phyloP scores from a whole-genome alignment of 2,329 filamentous ascomycete genomes.

The Stromatinia cepivora region DNA sequence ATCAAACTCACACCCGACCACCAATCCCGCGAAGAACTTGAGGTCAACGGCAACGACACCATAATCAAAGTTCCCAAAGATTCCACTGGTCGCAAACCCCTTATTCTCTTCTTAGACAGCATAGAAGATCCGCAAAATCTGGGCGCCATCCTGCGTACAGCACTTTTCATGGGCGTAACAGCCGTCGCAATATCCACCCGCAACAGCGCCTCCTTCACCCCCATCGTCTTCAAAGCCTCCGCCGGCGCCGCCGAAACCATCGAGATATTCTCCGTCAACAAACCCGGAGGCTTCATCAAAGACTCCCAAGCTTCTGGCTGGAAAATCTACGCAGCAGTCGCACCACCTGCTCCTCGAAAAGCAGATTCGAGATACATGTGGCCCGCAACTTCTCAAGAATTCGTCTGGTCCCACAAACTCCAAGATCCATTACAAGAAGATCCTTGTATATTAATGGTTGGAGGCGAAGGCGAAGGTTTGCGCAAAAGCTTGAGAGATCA shows the following conservation, averaged over 20 bases:
- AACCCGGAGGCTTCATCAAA: conserved; percentile 68
- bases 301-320: conserved; percentile 71
- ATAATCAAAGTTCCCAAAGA: conserved; percentile 46
- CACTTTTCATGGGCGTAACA: conserved; percentile 86
- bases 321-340: conserved; percentile 77
- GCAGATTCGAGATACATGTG: conserved; percentile 19
- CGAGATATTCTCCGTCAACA: conserved; percentile 67
- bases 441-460: conserved; percentile 79
- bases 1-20: conserved; percentile 62
- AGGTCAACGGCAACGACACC: conserved; percentile 66
- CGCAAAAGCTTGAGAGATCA: conserved; percentile 61
- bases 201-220: conserved; percentile 71
- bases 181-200: conserved; percentile 75
- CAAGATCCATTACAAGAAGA: conserved; percentile 57
- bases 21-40: conserved; percentile 72
- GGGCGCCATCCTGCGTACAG: conserved; percentile 83
- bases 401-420: conserved; percentile 51
- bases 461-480: conserved; percentile 77
- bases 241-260: conserved; percentile 84
- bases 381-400: neutral
- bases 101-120: conserved; percentile 73
- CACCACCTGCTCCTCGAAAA: conserved; percentile 45
- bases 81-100: conserved; percentile 56
- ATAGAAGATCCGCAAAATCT: conserved; percentile 87
- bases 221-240: conserved; percentile 82